A percentile compares a stretch with the other conserved stretches of the same genome.
Evolutionary conservation across 2,329 filamentous ascomycete species (phyloP).

Genomic region (Botrytis pseudocinerea): DNA sequence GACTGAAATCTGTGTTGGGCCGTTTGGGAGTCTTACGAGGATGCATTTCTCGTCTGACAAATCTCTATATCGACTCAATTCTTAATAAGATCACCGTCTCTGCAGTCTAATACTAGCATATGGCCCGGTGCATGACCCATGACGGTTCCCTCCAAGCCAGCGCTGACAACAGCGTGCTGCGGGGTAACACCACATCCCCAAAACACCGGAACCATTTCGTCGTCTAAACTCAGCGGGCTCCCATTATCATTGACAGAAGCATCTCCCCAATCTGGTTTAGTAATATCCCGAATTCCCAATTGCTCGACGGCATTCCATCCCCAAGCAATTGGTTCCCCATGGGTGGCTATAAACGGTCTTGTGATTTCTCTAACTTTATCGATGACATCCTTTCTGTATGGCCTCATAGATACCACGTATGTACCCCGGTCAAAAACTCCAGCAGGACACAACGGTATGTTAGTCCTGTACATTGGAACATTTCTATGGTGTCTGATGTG

Average conservation of each 20-base stretch:
- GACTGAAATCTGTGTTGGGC: not conserved
- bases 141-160: conserved; percentile 53
- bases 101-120: conserved; percentile 59
- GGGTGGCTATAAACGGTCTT: conserved; percentile 54
- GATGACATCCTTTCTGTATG: conserved; percentile 53
- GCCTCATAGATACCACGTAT: conserved; percentile 64
- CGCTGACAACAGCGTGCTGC: conserved; percentile 62
- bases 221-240: conserved; percentile 36
- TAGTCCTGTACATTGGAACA: conserved; percentile 63
- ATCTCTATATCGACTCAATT: conserved; percentile 1
- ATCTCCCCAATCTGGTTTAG: conserved; percentile 59
- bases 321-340: conserved; percentile 66
- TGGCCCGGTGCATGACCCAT: conserved; percentile 63
- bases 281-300: conserved; percentile 57
- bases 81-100: conserved; percentile 31
- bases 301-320: conserved; percentile 57
- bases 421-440: conserved; percentile 57
- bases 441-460: conserved; percentile 55
- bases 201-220: conserved; percentile 55
- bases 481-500: conserved; percentile 50
- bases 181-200: conserved; percentile 69
- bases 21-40: not conserved
- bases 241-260: conserved; percentile 42
- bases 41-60: not conserved
- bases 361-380: conserved; percentile 56